phyloP scores from a whole-genome alignment of 164 flowering plant genomes.

The Saururus chinensis region DNA sequence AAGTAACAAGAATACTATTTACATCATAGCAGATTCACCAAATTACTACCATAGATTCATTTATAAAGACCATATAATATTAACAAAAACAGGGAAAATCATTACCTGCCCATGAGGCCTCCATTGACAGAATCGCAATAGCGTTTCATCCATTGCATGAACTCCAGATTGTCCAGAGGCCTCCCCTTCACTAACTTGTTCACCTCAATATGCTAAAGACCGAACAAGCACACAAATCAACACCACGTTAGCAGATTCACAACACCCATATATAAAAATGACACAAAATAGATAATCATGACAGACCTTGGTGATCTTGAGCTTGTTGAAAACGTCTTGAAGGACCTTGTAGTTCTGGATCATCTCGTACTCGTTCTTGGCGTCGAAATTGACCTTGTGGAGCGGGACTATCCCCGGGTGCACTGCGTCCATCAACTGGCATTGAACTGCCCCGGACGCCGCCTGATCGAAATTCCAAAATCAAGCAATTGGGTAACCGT shows the following conservation, averaged over 20 bases:
- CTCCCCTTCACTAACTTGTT: constrained; percentile 86
- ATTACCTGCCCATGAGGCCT: constrained; percentile 15
- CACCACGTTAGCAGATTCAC: background rate
- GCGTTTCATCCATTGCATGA: constrained; percentile 99
- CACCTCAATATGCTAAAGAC: constrained; percentile 77
- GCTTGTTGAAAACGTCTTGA: constrained; percentile 94
- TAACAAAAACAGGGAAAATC: no score
- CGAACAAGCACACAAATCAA: background rate
- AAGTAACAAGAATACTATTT: no score
- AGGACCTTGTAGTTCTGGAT: constrained; percentile 97
- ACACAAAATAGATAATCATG: no score
- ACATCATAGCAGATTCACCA: no score
- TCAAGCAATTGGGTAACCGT: background rate
- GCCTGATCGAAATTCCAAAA: constrained; percentile 30
- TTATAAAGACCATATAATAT: no score
- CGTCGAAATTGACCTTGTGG: constrained; percentile 98
- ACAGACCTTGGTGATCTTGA: constrained; percentile 82
- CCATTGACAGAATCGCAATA: constrained; percentile 86
- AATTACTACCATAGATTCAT: no score
- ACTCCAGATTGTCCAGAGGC: constrained; percentile 93
- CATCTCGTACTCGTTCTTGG: constrained; percentile 96
- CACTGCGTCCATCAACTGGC: constrained; percentile 89
- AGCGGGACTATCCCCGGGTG: constrained; percentile 93
- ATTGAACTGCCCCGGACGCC: constrained; percentile 87
- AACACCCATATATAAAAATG: no score